phyloP scores from a whole-genome alignment of 2,329 filamentous ascomycete genomes.

The Clonostachys chloroleuca region DNA sequence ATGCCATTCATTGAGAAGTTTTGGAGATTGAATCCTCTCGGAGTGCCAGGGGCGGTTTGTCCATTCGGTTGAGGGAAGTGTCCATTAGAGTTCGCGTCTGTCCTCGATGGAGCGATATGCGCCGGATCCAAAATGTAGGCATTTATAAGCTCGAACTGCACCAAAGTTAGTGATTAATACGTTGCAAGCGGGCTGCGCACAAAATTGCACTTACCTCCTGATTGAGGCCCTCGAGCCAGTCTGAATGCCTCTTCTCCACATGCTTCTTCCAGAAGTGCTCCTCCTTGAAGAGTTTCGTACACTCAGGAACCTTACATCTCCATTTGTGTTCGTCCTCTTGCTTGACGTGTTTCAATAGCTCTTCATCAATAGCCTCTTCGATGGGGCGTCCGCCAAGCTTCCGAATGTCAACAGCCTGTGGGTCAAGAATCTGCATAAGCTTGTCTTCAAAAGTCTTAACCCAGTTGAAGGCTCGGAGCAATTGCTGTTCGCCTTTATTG shows the following conservation, averaged over 20 bases:
- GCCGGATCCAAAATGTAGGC: slow-evolving; percentile 91
- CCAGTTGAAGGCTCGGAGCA: slow-evolving; percentile 96
- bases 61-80: slow-evolving; percentile 83
- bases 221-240: slow-evolving; percentile 78
- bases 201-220: slow-evolving; percentile 64
- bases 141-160: slow-evolving; percentile 83
- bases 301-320: slow-evolving; percentile 94
- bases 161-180: not conserved
- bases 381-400: slow-evolving; percentile 87
- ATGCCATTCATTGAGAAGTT: slow-evolving; percentile 61
- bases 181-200: not conserved
- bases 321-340: slow-evolving; percentile 98
- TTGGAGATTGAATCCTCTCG: slow-evolving; percentile 84
- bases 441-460: slow-evolving; percentile 99
- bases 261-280: slow-evolving; percentile 98
- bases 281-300: slow-evolving; percentile 95
- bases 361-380: slow-evolving; percentile 83
- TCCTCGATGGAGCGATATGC: slow-evolving; percentile 88
- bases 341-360: slow-evolving; percentile 83
- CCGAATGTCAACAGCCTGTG: slow-evolving; percentile 78
- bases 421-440: slow-evolving; percentile 86
- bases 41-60: slow-evolving; percentile 76
- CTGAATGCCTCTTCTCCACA: slow-evolving; percentile 88
- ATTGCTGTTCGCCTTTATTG: slow-evolving; percentile 82
- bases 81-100: slow-evolving; percentile 91